phyloP scores from a whole-genome alignment of 2,329 filamentous ascomycete genomes.

The Talaromyces sp. region DNA sequence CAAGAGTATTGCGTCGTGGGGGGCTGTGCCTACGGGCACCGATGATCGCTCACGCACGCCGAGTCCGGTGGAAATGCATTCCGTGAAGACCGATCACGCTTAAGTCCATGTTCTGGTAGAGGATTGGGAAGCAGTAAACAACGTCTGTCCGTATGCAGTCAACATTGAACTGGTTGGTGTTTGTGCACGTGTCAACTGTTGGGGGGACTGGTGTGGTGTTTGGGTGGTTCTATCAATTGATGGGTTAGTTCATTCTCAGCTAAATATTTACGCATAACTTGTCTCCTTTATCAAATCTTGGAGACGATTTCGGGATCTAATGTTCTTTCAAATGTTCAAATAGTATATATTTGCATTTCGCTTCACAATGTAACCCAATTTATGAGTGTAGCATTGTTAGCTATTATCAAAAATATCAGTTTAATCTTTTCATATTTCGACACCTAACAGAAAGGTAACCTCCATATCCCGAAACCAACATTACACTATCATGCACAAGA shows the following conservation, averaged over 20 bases:
- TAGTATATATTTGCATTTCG: background rate
- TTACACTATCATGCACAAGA: background rate
- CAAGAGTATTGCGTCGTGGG: constrained; percentile 4
- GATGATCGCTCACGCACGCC: constrained; percentile 9
- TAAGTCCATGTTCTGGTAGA: background rate
- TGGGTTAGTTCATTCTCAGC: background rate
- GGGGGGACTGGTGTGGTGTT: background rate
- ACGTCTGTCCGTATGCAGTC: too few species aligned
- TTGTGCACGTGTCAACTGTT: background rate
- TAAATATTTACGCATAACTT: background rate
- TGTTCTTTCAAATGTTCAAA: background rate
- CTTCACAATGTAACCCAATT: background rate
- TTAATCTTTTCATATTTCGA: background rate
- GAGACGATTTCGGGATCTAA: background rate
- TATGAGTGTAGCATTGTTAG: background rate
- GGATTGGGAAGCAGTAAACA: too few species aligned
- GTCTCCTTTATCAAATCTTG: background rate
- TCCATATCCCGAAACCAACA: background rate
- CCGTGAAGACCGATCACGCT: background rate
- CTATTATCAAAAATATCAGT: background rate
- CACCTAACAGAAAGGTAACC: too few species aligned
- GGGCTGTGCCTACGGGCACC: constrained; percentile 1
- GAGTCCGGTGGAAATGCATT: constrained; percentile 7
- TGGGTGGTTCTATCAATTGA: background rate
- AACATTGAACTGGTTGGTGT: too few species aligned